Evolutionary conservation across 148 eudicot genomes (phyloP), one percentile per base, ranked within the genome.

Genomic region (Rhododendron simsii): DNA sequence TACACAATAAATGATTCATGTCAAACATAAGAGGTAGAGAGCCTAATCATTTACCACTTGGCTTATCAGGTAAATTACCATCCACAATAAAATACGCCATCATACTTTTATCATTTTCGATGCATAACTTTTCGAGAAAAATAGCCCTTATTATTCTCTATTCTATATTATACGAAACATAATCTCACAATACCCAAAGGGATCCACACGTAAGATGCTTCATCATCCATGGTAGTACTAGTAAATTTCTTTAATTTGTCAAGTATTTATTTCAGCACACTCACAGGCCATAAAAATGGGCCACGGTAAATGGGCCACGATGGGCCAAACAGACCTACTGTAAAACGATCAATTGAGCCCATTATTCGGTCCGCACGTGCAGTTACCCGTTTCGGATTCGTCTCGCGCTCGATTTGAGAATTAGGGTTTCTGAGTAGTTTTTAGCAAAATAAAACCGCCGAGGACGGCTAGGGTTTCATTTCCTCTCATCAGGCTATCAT

Each of bases 361-460:
- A 23, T 11, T 23, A 44, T 39, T 23, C 15, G 44, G 44, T 2
- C 51, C 7, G 47, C 80, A 44, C 53, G 30, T 44, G 81, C 18
- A 78, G 13, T 21, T 45, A 3, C 16, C 53, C 81, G 15, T 4
- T 35, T 78, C 26, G 57, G 81, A 11, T 45, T 78, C 55, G n/a
- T 33, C 84, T 26, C 35, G 37, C 21, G 21, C n/a, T 30, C 39
- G 67, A 51, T 14, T 51, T 75, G 51, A 51, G 51, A 84, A 84
- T 37, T 84, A 84, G 86, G 86, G 86, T 37, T 84, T 75, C 21
- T 84, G 37, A 37, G 8, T 7, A 47, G 50, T 13, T 12, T 20
- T 21, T 26, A 20, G 65, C 53, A 15, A 73, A 12, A 67, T 39
- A 76, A 20, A 76, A 37, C 71, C 41, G 73, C 81, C 81, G 86